Evolutionary conservation across 2,329 filamentous ascomycete species (phyloP).

Genomic region (Dryadomyces quercivorus): DNA sequence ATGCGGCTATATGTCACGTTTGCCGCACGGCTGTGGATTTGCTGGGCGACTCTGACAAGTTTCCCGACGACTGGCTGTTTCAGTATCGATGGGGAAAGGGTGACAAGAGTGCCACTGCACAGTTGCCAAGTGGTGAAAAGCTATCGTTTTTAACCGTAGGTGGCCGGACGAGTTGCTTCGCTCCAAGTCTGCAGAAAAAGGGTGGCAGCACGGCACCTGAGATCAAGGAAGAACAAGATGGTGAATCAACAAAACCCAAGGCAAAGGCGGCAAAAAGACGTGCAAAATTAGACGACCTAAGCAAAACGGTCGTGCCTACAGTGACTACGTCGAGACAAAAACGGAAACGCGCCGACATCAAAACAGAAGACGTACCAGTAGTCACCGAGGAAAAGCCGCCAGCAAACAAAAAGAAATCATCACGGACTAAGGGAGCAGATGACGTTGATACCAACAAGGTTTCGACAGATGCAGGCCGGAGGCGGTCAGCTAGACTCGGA

Average conservation of each 20-base stretch:
- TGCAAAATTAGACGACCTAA: conserved; percentile 5
- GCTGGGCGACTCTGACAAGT: conserved; percentile 70
- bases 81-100: conserved; percentile 83
- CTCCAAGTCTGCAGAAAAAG: conserved; percentile 80
- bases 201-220: conserved; percentile 29
- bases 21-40: conserved; percentile 68
- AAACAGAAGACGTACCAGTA: neutral
- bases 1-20: conserved; percentile 63
- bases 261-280: conserved; percentile 15
- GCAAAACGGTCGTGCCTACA: neutral
- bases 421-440: neutral
- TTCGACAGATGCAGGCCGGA: neutral
- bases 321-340: conserved; percentile 1
- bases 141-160: conserved; percentile 82
- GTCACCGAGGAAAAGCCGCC: neutral
- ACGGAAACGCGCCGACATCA: conserved; percentile 2
- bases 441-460: neutral
- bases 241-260: conserved; percentile 11
- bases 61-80: conserved; percentile 82
- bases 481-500: neutral
- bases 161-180: conserved; percentile 80
- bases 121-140: conserved; percentile 72
- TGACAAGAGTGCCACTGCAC: conserved; percentile 54
- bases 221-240: conserved; percentile 28
- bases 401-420: neutral